These are phyloP conservation scores for Backusella luteola DNA, from an alignment of 192 early-diverging fungal genomes.

Conservation along the genomic window DNA sequence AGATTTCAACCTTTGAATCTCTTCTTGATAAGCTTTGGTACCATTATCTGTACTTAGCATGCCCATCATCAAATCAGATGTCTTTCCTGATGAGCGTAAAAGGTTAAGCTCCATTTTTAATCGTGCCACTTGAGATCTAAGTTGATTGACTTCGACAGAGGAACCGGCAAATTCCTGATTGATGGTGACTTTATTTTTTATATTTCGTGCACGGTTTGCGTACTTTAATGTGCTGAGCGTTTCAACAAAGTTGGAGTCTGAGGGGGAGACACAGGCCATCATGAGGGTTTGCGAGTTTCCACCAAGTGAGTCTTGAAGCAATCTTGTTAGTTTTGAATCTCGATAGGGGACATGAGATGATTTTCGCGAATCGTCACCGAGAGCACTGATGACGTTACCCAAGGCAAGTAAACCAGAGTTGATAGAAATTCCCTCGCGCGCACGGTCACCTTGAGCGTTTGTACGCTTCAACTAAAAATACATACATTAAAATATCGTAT, in stretches of 20 bases:
- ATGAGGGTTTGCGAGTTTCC: slow-evolving; percentile 94
- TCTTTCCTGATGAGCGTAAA: neutral
- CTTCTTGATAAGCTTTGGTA: slow-evolving; percentile 9
- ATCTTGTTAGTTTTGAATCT: slow-evolving; percentile 93
- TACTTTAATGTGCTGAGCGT: slow-evolving; percentile 96
- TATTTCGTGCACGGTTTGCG: slow-evolving; percentile 93
- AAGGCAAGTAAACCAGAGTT: slow-evolving; percentile 94
- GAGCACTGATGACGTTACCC: slow-evolving; percentile 96
- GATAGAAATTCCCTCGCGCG: slow-evolving; percentile 95
- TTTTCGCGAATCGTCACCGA: slow-evolving; percentile 69
- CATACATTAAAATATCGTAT: neutral
- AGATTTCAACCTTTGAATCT: slow-evolving; percentile 43
- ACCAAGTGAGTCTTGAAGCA: slow-evolving; percentile 95
- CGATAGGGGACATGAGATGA: slow-evolving; percentile 88
- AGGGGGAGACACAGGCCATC: slow-evolving; percentile 91
- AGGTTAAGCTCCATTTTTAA: slow-evolving; percentile 46
- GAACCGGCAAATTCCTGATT: slow-evolving; percentile 50
- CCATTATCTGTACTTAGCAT: neutral
- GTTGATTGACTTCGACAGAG: slow-evolving; percentile 47
- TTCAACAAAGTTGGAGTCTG: slow-evolving; percentile 82
- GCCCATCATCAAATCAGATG: slow-evolving; percentile 3
- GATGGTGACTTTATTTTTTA: slow-evolving; percentile 75
- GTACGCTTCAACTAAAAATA: slow-evolving; percentile 76
- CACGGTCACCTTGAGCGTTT: slow-evolving; percentile 85
- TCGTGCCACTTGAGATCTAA: slow-evolving; percentile 47